Percentiles rank a stretch among this genome's conserved stretches.
These are phyloP conservation scores for Gonapodya prolifera DNA, from an alignment of 192 early-diverging fungal genomes.

Conservation along the genomic window DNA sequence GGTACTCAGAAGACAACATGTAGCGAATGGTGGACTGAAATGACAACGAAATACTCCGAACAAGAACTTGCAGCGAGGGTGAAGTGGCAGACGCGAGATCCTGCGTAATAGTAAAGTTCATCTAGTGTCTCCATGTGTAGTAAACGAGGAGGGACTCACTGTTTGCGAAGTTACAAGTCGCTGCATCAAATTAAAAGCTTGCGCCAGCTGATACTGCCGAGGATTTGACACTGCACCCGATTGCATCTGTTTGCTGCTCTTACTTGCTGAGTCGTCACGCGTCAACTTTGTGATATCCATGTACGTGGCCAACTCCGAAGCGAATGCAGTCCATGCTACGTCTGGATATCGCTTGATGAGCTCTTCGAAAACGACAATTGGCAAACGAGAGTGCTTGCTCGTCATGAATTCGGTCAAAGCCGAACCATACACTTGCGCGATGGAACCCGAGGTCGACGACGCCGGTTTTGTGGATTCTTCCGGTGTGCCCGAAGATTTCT, in stretches of 20 bases:
- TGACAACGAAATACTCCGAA: background rate
- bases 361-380: background rate
- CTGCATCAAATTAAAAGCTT: background rate
- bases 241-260: no score
- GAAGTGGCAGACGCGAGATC: background rate
- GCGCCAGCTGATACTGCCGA: background rate
- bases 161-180: background rate
- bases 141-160: background rate
- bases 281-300: background rate
- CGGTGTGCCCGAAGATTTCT: background rate
- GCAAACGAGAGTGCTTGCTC: background rate
- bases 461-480: background rate
- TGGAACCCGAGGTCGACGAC: background rate
- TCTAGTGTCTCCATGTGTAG: background rate
- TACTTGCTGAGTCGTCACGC: no score
- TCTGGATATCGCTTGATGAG: background rate
- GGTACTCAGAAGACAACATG: no score
- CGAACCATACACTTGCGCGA: background rate
- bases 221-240: background rate
- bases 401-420: background rate
- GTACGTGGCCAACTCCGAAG: background rate
- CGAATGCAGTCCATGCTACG: background rate
- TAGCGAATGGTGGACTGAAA: background rate
- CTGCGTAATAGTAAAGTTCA: background rate
- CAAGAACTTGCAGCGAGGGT: background rate